A percentile compares a stretch with the other conserved stretches of the same genome.
Evolutionary conservation across 345 rosid species (phyloP).

Genomic region (Salix brachista): DNA sequence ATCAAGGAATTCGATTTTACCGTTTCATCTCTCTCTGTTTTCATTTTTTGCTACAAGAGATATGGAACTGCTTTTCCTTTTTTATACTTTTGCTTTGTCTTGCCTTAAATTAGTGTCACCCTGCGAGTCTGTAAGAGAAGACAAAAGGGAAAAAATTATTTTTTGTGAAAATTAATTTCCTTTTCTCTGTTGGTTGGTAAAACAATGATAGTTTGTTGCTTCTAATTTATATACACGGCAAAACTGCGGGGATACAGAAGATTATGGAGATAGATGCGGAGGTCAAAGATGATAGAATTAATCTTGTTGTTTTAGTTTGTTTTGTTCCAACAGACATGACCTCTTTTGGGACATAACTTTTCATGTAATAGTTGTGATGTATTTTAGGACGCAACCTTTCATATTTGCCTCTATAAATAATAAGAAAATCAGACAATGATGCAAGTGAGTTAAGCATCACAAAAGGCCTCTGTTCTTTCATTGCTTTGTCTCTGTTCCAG

Average conservation of each 20-base stretch:
- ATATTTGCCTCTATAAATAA: no score
- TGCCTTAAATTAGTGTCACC: neutral
- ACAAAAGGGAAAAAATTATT: neutral
- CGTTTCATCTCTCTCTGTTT: neutral
- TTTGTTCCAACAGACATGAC: no score
- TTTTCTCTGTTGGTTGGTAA: no score
- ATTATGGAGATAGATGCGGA: constrained; percentile 13
- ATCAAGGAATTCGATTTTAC: neutral
- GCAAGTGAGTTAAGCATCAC: no score
- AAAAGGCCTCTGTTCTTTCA: no score
- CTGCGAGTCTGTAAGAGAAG: neutral
- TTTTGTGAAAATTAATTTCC: neutral
- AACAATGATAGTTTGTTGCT: neutral
- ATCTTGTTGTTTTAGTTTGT: no score
- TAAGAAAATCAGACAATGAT: no score
- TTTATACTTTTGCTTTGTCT: neutral
- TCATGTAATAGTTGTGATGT: no score
- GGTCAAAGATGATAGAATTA: constrained; percentile 11
- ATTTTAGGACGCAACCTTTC: no score
- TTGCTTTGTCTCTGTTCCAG: no score
- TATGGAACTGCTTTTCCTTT: neutral
- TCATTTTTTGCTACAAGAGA: neutral
- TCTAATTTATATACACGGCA: neutral
- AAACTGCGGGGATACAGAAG: neutral
- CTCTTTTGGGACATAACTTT: no score